phyloP scores from a whole-genome alignment of 1,139 yeast genomes.

The Petasospora fabianii region DNA sequence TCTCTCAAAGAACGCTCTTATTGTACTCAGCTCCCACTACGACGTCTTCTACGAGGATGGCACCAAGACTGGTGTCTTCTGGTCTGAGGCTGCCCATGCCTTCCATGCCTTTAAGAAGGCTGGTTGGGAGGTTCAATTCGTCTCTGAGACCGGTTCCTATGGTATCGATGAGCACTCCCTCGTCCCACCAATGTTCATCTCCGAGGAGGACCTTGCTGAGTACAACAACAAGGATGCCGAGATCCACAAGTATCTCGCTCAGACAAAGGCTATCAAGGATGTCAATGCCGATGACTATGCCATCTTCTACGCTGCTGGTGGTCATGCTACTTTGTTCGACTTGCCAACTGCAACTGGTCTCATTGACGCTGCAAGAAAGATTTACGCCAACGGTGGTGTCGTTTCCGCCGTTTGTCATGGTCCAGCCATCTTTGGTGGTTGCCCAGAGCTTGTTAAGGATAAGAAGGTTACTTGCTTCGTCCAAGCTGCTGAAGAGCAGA shows the following conservation, averaged over 20 bases:
- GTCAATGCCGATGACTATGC: constrained; percentile 46
- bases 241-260: constrained; percentile 35
- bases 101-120: constrained; percentile 41
- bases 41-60: constrained; percentile 55
- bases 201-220: constrained; percentile 40
- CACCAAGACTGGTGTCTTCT: constrained; percentile 51
- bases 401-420: constrained; percentile 69
- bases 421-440: constrained; percentile 49
- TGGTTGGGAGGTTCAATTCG: constrained; percentile 52
- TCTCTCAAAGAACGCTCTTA: constrained; percentile 37
- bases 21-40: constrained; percentile 50
- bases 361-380: constrained; percentile 41
- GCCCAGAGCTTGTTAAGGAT: constrained; percentile 47
- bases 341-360: constrained; percentile 49
- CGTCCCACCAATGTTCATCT: constrained; percentile 34
- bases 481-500: constrained; percentile 45
- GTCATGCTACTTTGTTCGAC: constrained; percentile 61
- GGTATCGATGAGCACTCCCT: constrained; percentile 56
- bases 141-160: constrained; percentile 53
- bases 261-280: constrained; percentile 42
- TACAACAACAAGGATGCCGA: constrained; percentile 39
- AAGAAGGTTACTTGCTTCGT: constrained; percentile 60
- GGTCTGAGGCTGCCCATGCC: constrained; percentile 57
- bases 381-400: constrained; percentile 50
- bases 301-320: constrained; percentile 59